These are phyloP conservation scores for Yarrowia divulgata DNA, from an alignment of 805 yeast genomes.

Conservation along the genomic window DNA sequence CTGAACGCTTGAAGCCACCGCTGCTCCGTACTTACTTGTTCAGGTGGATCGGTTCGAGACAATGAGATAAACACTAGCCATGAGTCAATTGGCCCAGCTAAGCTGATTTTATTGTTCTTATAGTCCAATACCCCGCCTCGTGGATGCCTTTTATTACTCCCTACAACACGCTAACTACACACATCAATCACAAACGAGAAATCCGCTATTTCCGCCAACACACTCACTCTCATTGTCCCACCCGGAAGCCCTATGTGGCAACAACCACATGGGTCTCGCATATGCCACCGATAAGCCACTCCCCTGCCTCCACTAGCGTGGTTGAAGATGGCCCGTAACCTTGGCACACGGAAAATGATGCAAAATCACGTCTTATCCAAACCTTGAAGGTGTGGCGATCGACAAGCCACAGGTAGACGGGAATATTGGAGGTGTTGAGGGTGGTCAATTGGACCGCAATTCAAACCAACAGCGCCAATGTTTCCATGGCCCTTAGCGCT, in stretches of 20 bases:
- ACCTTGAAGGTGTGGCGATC: conserved; percentile 22
- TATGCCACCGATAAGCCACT: conserved; percentile 29
- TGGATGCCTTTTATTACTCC: no score
- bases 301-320: conserved; percentile 15
- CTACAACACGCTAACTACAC: no score
- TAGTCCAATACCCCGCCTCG: no score
- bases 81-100: no score
- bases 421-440: not conserved
- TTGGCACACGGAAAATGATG: conserved; percentile 7
- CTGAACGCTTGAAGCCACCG: no score
- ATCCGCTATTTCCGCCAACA: conserved; percentile 20
- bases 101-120: no score
- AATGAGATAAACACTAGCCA: no score
- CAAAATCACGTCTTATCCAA: conserved; percentile 34
- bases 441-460: not conserved
- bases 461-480: no score
- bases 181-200: no score
- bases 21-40: no score
- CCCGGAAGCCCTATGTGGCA: conserved; percentile 15
- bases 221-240: not conserved
- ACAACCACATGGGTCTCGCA: not conserved
- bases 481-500: no score
- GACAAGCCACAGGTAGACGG: conserved; percentile 15
- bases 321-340: conserved; percentile 20
- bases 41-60: no score